A percentile compares a stretch with the other conserved stretches of the same genome.
Conservation (phyloP, 1,284 basidiomycete genomes). For the Megacollybia platyphylla region DNA sequence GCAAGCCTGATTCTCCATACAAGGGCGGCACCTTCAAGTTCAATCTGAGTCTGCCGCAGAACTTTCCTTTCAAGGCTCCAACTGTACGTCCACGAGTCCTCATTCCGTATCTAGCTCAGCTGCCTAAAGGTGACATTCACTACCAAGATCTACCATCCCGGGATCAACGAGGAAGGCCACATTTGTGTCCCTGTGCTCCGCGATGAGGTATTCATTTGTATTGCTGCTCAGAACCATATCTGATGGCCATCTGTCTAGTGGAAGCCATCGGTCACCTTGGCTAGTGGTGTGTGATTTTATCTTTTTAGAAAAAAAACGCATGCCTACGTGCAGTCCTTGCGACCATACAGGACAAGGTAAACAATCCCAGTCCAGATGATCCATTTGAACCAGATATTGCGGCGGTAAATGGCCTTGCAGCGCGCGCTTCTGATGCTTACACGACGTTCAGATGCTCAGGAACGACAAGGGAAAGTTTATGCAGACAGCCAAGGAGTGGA, state of each 20-base stretch:
- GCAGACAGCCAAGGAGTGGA: constrained; percentile 65
- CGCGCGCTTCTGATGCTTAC: constrained; percentile 6
- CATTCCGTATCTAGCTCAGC: background rate
- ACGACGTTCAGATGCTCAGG: constrained; percentile 45
- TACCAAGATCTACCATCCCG: constrained; percentile 88
- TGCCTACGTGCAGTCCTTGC: constrained; percentile 43
- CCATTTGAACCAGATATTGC: constrained; percentile 82
- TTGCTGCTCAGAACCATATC: background rate
- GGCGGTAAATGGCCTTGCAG: constrained; percentile 31
- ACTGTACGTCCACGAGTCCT: constrained; percentile 12
- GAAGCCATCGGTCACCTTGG: constrained; percentile 79
- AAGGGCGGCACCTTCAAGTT: constrained; percentile 76
- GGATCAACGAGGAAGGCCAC: constrained; percentile 81
- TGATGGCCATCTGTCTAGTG: constrained; percentile 39
- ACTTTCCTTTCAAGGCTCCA: constrained; percentile 87
- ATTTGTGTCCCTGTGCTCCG: constrained; percentile 74
- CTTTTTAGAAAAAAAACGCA: background rate
- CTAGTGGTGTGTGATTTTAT: constrained; percentile 38
- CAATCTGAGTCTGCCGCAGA: constrained; percentile 55
- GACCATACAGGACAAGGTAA: constrained; percentile 76
- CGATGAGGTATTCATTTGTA: constrained; percentile 53
- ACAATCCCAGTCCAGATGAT: constrained; percentile 82
- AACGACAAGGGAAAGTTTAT: constrained; percentile 60
- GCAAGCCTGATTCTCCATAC: constrained; percentile 70
- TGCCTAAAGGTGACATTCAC: constrained; percentile 61